Base-by-base conservation (phyloP, 352 stramenopile species). In the Phytophthora idaei region DNA sequence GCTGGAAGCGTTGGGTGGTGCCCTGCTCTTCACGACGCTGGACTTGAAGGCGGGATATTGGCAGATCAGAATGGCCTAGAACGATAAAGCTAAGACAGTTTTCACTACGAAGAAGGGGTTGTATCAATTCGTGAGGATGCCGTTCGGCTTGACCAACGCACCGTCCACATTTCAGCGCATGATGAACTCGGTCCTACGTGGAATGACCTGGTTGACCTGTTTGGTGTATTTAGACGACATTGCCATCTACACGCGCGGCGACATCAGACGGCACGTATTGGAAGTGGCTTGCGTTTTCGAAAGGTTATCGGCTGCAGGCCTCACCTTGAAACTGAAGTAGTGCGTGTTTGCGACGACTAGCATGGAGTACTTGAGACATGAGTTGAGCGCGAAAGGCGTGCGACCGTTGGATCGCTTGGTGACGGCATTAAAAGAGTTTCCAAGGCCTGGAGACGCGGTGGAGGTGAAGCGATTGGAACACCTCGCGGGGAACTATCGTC, bases 291-390 rank as follows among this genome's bases (percentile, higher is more conserved):
- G 27, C 6, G 46, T 53, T 3, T 14, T 53, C 0, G 28, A 39
- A 10, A 27, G 46, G 3, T 25, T 53, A 0, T 5, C 46, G 11
- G 15, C 11, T 9, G 46, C 46, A 12, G 46, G 28, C 0, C 4
- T 53, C 1, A 53, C 46, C 2, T 25, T 53, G 10, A 53, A 53
- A 10, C 28, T 53, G 10, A 53, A 53, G 46, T 39, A 53, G 29
- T 53, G 46, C 5, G 21, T 25, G 11, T 53, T 53, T 27, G 28
- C 46, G 14, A 21, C 46, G 27, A 8, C 4, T 2, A 14, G 0
- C 10, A 53, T 53, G 27, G 28, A 53, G 28, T 53, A 53, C 15
- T 21, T 53, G 4, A 27, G 46, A 1, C 46, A 53, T 10, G 25
- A 53, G 9, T 29, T 53, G 2, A 53, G 46, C 9, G 11, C 4